A percentile compares a stretch with the other conserved stretches of the same genome.
phyloP scores from a whole-genome alignment of 2,329 filamentous ascomycete species.

The Penicillium sp. region DNA sequence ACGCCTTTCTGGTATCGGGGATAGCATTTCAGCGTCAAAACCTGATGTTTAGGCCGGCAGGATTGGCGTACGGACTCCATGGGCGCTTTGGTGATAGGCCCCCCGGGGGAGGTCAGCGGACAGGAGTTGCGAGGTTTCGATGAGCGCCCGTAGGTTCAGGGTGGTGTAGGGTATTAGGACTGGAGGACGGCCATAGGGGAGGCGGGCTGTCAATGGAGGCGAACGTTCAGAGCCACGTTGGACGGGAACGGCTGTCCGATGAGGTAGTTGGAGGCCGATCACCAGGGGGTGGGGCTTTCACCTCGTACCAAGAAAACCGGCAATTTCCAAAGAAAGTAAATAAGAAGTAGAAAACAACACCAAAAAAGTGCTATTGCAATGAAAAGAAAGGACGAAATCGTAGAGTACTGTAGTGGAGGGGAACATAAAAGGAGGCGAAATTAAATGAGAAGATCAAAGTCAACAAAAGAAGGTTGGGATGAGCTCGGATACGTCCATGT shows the following conservation, averaged over 20 bases:
- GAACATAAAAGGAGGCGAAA: neutral
- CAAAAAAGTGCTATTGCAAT: neutral
- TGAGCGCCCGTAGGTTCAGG: neutral
- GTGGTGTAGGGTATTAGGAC: neutral
- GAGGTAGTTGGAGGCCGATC: conserved; percentile 26
- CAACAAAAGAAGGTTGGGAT: neutral
- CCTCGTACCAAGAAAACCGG: neutral
- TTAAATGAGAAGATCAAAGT: neutral
- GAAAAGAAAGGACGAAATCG: neutral
- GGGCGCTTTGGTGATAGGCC: conserved; percentile 31
- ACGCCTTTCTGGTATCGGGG: conserved; percentile 87
- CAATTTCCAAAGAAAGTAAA: neutral
- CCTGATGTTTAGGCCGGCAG: conserved; percentile 90
- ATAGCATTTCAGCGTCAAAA: conserved; percentile 94
- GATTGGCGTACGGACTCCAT: conserved; percentile 62
- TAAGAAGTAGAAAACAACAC: neutral
- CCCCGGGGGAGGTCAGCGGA: conserved; percentile 6
- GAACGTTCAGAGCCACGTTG: conserved; percentile 13
- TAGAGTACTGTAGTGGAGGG: neutral
- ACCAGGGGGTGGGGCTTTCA: conserved; percentile 24
- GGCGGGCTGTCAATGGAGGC: conserved; percentile 5
- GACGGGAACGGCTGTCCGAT: conserved; percentile 26
- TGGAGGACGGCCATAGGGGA: conserved; percentile 15
- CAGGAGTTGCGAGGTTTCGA: neutral
- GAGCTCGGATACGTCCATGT: neutral